Base-by-base conservation (phyloP, 345 rosid genomes). In the Lenwebbia sp. region DNA sequence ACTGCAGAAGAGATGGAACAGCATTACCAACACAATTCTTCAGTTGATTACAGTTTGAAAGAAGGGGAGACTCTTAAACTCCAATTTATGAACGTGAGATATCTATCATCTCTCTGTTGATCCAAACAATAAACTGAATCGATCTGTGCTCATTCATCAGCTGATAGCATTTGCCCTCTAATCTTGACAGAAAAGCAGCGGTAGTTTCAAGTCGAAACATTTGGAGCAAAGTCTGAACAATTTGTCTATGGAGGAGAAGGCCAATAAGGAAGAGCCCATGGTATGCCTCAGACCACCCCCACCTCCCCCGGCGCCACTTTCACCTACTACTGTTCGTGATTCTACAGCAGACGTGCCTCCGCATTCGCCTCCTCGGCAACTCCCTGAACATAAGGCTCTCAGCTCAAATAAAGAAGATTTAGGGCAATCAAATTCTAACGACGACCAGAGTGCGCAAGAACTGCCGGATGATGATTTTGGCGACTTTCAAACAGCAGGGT, bases 1-100 rank as follows among this genome's bases (percentile, higher is more conserved):
- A 93, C 98, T 58, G 99, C 99, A 1, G 99, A 96, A 88, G 99
- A 96, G 94, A 98, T 96, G 99, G 99, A 96, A 86, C 98, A 94
- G 86, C 99, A 95, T 86, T 98, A 91, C 94, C 99, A 96, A 89
- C 90, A 88, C 22, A 90, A 94, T 21, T 93, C 98, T 78, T 87
- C 96, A 0, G 93, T 91, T 12, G 98, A 96, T 91, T 96, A 96
- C 92, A 94, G 96, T 90, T 88, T 98, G 88, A 98, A 95, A 90
- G 98, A 98, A 88, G 99, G 99, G 82, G 98, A 96, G 87, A 95
- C 94, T 51, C 91, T 98, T 53, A 96, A 94, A 78, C 92, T 96
- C 85, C 95, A 95, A 84, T 65, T 96, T n/a, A 98, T 94, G 86
- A 94, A 91, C 13, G 99, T 96, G 89, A 89, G 94, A 44, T 70